A percentile compares a stretch with the other conserved stretches of the same genome.
Conservation (phyloP, 2,329 filamentous ascomycete genomes). For the Ramichloridium luteum region DNA sequence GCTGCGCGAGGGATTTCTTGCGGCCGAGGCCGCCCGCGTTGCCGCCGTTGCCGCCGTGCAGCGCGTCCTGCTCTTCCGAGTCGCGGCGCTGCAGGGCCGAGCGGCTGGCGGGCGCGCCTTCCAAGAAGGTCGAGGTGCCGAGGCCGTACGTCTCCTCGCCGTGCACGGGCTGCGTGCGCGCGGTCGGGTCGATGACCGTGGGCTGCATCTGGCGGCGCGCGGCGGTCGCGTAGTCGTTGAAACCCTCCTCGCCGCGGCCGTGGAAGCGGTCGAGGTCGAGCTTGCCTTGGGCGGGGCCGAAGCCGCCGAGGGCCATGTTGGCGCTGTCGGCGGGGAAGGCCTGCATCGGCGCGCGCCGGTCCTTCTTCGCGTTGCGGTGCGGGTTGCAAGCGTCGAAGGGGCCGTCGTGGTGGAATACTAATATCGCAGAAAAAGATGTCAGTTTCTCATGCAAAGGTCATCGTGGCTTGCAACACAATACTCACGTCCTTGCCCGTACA, state of each 20-base stretch:
- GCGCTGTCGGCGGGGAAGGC: constrained; percentile 86
- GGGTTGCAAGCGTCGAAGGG: constrained; percentile 95
- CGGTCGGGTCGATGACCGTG: constrained; percentile 52
- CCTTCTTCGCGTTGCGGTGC: constrained; percentile 76
- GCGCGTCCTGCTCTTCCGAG: constrained; percentile 48
- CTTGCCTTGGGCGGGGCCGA: constrained; percentile 68
- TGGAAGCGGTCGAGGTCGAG: constrained; percentile 82
- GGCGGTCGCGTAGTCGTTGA: constrained; percentile 58
- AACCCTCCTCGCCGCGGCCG: constrained; percentile 74
- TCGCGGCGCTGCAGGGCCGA: constrained; percentile 59
- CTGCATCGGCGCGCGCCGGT: constrained; percentile 81
- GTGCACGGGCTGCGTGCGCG: constrained; percentile 61
- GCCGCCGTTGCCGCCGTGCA: constrained; percentile 12
- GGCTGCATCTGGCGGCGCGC: constrained; percentile 28
- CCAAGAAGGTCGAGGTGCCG: constrained; percentile 89
- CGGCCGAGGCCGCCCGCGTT: constrained; percentile 55
- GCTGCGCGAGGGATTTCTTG: constrained; percentile 91
- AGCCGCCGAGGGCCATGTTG: constrained; percentile 83
- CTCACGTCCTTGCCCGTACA: constrained; percentile 84
- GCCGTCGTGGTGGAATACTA: constrained; percentile 94
- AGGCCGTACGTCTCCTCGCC: constrained; percentile 73
- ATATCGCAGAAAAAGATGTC: too few species aligned
- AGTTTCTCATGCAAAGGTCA: too few species aligned
- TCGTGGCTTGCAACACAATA: constrained; percentile 23
- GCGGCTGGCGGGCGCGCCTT: constrained; percentile 78